phyloP scores from a whole-genome alignment of 2,329 filamentous ascomycete genomes.

The Alternaria viburni region DNA sequence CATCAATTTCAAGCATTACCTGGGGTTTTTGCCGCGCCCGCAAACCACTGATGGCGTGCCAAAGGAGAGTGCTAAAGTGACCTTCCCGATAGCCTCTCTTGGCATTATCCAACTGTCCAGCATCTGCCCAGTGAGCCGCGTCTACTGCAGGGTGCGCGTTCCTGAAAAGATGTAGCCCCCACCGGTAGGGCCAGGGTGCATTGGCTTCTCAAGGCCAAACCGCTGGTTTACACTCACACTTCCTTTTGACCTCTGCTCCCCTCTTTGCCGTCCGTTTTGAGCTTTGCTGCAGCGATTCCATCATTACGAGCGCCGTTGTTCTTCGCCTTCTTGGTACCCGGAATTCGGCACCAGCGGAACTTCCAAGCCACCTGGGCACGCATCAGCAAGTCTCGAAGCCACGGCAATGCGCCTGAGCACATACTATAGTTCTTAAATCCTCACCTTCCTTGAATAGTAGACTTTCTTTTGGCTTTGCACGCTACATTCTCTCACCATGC shows the following conservation, averaged over 20 bases:
- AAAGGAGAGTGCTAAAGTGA: conserved; percentile 6
- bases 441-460: conserved; percentile 13
- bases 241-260: neutral
- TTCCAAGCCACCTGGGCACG: neutral
- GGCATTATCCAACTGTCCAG: conserved; percentile 5
- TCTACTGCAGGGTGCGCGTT: conserved; percentile 20
- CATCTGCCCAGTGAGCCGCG: conserved; percentile 16
- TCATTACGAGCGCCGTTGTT: conserved; percentile 2
- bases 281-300: neutral
- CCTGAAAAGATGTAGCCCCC: conserved; percentile 20
- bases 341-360: conserved; percentile 1
- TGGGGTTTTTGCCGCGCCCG: neutral
- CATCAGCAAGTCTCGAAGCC: neutral
- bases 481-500: conserved; percentile 27
- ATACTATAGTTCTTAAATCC: conserved; percentile 5
- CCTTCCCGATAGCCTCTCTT: conserved; percentile 14
- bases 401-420: conserved; percentile 21
- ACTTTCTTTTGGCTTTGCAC: conserved; percentile 14
- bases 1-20: conserved; percentile 1
- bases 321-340: neutral
- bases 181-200: conserved; percentile 9
- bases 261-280: neutral
- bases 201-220: conserved; percentile 9
- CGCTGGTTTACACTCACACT: conserved; percentile 4
- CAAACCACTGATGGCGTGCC: conserved; percentile 8